Evolutionary conservation across 441 rosid genomes (phyloP), one percentile per base, ranked within the genome.

Genomic region (Pelargonium citronellum): DNA sequence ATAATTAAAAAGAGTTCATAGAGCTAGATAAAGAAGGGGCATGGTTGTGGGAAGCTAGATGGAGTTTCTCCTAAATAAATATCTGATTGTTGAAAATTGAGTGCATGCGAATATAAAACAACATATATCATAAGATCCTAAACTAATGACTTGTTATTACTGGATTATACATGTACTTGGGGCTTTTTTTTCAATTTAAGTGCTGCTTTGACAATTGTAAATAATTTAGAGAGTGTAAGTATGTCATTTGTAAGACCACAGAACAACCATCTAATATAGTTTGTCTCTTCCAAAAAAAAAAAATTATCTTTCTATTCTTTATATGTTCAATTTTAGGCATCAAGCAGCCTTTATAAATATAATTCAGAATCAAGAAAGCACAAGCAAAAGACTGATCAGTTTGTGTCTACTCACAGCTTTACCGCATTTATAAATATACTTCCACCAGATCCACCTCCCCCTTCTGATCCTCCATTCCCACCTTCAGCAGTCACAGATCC

Each of bases 391-490:
- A 39, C 47, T 64, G 66, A 37, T 55, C 46, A 20, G 13, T 64
- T 17, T 62, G 64, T 41, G 73, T 70, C 67, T 41, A 88, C 96
- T 91, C 81, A 95, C 99, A 95, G 75, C 86, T 95, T 95, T 27
- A 89, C 69, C 11, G 95, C 85, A 61, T 37, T 79, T 63, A 90
- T 70, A 75, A 55, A 82, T 76, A 92, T 86, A 75, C 99, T 95
- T 80, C 99, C 99, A 81, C 99, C 99, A 78, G 98, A 95, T 37
- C 99, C 99, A 70, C 99, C 98, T 75, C 99, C 99, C 17, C 95
- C 91, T 27, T 73, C 76, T 47, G 73, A 72, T 39, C 96, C 96
- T 68, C 92, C 89, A 78, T 88, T 84, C 57, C 98, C 98, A 73
- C 99, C 99, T 71, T 87, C 91, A 58, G 93, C 91, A 27, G 75